Evolutionary conservation across 2,329 filamentous ascomycete genomes (phyloP).

Genomic region (Epichloe glyceriae): DNA sequence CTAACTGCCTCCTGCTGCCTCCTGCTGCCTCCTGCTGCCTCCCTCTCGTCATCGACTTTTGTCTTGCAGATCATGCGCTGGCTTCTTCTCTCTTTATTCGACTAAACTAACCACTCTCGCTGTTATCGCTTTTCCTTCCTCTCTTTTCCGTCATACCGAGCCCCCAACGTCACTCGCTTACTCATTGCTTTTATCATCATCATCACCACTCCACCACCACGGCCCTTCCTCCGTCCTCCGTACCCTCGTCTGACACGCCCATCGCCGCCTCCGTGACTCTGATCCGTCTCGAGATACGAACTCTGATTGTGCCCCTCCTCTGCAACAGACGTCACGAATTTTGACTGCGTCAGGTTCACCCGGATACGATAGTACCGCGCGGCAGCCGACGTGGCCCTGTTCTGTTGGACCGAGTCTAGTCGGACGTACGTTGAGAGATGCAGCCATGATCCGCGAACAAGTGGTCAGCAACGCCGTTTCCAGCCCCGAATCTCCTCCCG

Average conservation of each 20-base stretch:
- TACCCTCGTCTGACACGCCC: neutral
- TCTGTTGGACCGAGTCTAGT: too few species aligned
- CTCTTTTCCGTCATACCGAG: neutral
- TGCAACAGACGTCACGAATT: neutral
- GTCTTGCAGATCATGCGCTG: slow-evolving; percentile 2
- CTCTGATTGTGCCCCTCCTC: neutral
- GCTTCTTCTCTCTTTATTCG: slow-evolving; percentile 2
- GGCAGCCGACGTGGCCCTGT: too few species aligned
- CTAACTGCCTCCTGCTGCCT: neutral
- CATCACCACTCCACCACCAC: neutral
- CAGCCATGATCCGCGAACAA: slow-evolving; percentile 23
- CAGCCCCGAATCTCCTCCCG: slow-evolving; percentile 29
- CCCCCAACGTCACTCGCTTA: slow-evolving; percentile 1
- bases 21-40: neutral
- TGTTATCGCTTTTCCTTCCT: neutral
- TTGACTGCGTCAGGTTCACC: neutral
- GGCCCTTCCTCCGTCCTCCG: neutral
- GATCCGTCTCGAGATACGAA: neutral
- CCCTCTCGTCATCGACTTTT: slow-evolving; percentile 4
- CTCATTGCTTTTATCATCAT: neutral
- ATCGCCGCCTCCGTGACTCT: neutral
- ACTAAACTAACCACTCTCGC: neutral
- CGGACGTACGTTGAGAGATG: slow-evolving; percentile 13
- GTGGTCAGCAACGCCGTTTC: slow-evolving; percentile 14
- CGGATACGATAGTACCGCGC: neutral